These are phyloP conservation scores for Venturia effusa DNA, from an alignment of 2,329 filamentous ascomycete species.

Conservation along the genomic window DNA sequence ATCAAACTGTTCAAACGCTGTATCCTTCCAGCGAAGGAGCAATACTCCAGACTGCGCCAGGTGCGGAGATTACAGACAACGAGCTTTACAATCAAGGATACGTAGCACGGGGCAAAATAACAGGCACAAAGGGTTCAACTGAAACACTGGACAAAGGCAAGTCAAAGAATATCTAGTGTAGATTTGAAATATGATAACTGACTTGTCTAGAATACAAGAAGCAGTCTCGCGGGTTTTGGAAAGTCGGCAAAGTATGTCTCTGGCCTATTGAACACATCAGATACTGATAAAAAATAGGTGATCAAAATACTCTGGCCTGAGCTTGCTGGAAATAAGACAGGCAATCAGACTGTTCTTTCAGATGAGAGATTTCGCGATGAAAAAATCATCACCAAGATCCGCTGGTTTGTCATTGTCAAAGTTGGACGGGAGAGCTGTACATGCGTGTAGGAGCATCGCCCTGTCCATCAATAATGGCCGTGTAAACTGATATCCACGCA, in stretches of 20 bases:
- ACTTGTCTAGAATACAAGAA: neutral
- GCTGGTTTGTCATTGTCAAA: conserved; percentile 17
- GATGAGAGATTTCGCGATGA: too few species aligned
- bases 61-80: neutral
- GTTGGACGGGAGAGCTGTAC: conserved; percentile 14
- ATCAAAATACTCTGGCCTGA: neutral
- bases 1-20: neutral
- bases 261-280: neutral
- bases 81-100: neutral
- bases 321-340: too few species aligned
- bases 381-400: conserved; percentile 14
- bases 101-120: neutral
- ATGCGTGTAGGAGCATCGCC: conserved; percentile 13
- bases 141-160: neutral
- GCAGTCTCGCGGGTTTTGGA: neutral
- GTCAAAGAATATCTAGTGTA: too few species aligned
- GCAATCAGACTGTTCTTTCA: too few species aligned
- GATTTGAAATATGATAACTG: too few species aligned
- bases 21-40: neutral
- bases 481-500: conserved; percentile 4
- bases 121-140: neutral
- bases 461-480: too few species aligned
- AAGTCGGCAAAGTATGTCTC: neutral
- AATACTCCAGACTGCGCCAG: neutral
- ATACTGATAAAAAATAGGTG: neutral